Base-by-base conservation (phyloP, 2,329 filamentous ascomycete genomes). In the Colletotrichum falcatum region DNA sequence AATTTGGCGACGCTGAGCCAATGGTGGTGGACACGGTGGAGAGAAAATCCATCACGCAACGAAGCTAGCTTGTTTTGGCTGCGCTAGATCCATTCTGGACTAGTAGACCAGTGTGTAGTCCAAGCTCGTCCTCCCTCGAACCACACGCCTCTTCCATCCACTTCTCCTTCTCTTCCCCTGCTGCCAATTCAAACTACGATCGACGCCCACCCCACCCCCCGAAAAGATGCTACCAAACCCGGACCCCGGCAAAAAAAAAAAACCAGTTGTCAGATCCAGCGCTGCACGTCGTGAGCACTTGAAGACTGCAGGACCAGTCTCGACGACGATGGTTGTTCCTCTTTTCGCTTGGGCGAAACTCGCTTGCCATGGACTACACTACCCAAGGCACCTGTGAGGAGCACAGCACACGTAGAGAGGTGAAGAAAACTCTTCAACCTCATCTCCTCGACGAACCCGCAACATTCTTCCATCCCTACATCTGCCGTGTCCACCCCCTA, bases 171-270 rank as follows among this genome's bases (percentile, higher is more conserved):
- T 58, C 64, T 66, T 53, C 49, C 49, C 53, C 54, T 62, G 65
- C 55, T 33, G 59, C 62, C 12, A 59, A 54, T 51, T 58, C 71
- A 55, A 68, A 67, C 71, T 39, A 64, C 65, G 68, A 73, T 73
- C 68, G 64, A 63, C 66, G 51, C 28, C 54, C 59, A 67, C 68
- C 49, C 53, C 53, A 33, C 70, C 64, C 65, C 71, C 55, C 55
- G 30, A 37, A 61, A 48, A 46, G 37, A 58, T 61, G 49, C 56
- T 69, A 65, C 56, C 53, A 48, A 23, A 67, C 54, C 68, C 60
- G 65, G 37, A 68, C 53, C 39, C 69, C 62, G 61, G 65, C 60
- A 44, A 44, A 8, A n/a, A 44, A 42, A 44, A 68, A 42, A 46
- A 60, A 48, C 26, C 59, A 60, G 65, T 71, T 65, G 23, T 28